Base-by-base conservation (phyloP, 352 stramenopile species). In the Albugo laibachii region DNA sequence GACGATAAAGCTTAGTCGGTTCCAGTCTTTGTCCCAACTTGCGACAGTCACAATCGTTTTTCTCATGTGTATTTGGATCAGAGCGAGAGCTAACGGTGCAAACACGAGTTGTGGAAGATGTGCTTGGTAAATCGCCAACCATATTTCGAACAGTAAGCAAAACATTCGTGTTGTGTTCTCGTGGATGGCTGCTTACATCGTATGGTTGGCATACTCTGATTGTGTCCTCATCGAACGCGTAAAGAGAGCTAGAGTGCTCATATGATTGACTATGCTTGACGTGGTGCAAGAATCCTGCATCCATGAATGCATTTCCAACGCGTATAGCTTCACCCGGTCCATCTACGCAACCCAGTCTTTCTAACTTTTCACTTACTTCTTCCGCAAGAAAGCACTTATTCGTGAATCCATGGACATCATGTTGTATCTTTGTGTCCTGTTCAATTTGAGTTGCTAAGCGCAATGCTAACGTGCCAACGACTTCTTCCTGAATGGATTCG, bases 401-500 rank as follows among this genome's bases (percentile, higher is more conserved):
- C 15, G 62, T 62, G 12, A 51, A 42, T 1, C 49, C 14, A 31
- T 31, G 24, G 8, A 31, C 24, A 31, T 31, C 24, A 31, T 31
- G 24, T 31, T 31, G 24, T 40, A 42, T 11, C 43, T 52, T 53
- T 34, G 56, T 61, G 31, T 57, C 13, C 51, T 45, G 34, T 42
- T 57, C 27, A 14, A 61, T 43, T 24, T 43, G 16, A 24, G 16
- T 24, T 31, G 5, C 65, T 46, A 2, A 80, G 48, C 14, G 73
- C 61, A 13, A 76, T 59, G 15, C 63, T 61, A 84, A 24, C 13
- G 77, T 56, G 2, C 66, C 57, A 5, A 73, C 41, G 13, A 67
- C 14, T 35, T 83, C 75, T 61, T 82, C 72, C 50, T 87, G 72
- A 13, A 87, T 62, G 5, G 0, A 47, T 36, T 84, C 73, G 0